Evolutionary conservation across 2,329 filamentous ascomycete genomes (phyloP), one percentile per base, ranked within the genome.

Genomic region (Cladophialophora exuberans): DNA sequence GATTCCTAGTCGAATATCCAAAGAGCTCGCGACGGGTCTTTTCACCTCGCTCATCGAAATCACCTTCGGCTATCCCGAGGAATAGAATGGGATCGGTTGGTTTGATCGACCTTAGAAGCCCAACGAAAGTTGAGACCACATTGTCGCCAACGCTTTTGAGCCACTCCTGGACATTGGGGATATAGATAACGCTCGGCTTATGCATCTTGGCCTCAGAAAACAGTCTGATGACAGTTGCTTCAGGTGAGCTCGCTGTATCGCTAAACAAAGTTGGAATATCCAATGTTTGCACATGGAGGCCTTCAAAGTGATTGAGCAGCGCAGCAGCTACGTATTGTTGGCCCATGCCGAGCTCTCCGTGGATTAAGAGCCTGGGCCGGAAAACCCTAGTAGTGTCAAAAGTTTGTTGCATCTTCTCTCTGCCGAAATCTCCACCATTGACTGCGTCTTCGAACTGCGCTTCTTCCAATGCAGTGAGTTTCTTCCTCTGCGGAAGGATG

Each of bases 181-280:
- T 88, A 72, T 92, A 97, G 47, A 99, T 94, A 31, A 97, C 90
- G 69, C 91, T 95, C 0, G 94, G 94, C 70, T 96, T 97, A 69
- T 97, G 91, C 31, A 92, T 86, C 70, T 93, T 90, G 31, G 96
- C 89, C 74, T 97, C 94, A 1, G 89, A 86, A 67, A 99, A 97
- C 6, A 96, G 79, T 62, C 92, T 87, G 10, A 96, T 90, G 60
- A 99, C 85, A 7, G 92, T 89, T 63, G 94, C 89, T 74, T 97
- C 94, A 13, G 88, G 82, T 1, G 89, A 85, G 64, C 90, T 83
- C 59, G 88, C 86, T 3, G 85, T 84, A 68, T 99, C 94, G 54
- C 88, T 90, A 56, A 96, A 79, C 53, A 99, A 79, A 13, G 88
- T 94, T 0, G 92, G 85, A 54, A 99, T 80, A 70, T 97, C 95